These are phyloP conservation scores for Amaranthus hypochondriacus DNA, from an alignment of 148 eudicot genomes.

Conservation along the genomic window DNA sequence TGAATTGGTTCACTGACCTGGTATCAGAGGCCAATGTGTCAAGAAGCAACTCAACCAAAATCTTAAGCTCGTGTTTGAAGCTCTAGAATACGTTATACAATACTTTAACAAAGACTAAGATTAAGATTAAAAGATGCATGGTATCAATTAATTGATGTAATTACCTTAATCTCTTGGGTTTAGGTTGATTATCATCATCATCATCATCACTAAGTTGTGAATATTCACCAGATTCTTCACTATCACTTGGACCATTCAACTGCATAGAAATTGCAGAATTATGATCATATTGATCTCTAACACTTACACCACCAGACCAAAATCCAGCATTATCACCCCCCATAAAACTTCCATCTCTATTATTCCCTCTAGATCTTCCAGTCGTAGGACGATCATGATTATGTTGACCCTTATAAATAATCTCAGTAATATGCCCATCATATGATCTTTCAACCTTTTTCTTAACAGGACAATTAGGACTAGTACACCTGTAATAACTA, in stretches of 20 bases:
- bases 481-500: constrained; percentile 78
- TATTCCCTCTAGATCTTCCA: constrained; percentile 23
- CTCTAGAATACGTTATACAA: too few species aligned
- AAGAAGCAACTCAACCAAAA: too few species aligned
- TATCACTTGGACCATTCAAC: constrained; percentile 36
- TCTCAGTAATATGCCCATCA: constrained; percentile 77
- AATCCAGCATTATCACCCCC: constrained; percentile 25
- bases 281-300: constrained; percentile 23
- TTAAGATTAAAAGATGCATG: background rate
- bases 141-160: background rate
- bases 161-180: constrained; percentile 59
- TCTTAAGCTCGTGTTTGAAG: too few species aligned
- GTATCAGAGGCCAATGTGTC: too few species aligned
- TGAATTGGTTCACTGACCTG: too few species aligned
- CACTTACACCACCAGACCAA: constrained; percentile 17
- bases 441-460: constrained; percentile 71
- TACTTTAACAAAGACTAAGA: background rate
- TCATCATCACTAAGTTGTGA: constrained; percentile 22
- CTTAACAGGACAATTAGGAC: constrained; percentile 65
- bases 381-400: constrained; percentile 57
- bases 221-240: constrained; percentile 37
- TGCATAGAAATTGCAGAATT: constrained; percentile 36
- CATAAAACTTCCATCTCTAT: constrained; percentile 4
- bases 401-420: constrained; percentile 77
- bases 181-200: constrained; percentile 37